Base-by-base conservation (phyloP, 139 green algal genomes). In the Closterium sp. region DNA sequence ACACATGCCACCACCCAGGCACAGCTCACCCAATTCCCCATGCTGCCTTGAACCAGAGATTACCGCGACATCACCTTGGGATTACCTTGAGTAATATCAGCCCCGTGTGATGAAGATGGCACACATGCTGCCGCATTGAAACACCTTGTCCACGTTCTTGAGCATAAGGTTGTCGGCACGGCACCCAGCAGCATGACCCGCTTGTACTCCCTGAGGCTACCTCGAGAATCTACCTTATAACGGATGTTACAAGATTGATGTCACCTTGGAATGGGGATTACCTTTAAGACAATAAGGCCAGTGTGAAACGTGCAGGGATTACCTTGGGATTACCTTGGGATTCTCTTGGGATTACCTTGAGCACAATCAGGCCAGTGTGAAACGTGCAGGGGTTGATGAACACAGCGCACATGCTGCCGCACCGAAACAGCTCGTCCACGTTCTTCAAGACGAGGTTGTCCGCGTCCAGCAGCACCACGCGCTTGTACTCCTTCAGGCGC, bases 321-420 rank as follows among this genome's bases (percentile, higher is more conserved):
- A n/a, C n/a, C n/a, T n/a, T n/a, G n/a, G n/a, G n/a, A n/a, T n/a
- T n/a, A n/a, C n/a, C n/a, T n/a, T n/a, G n/a, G n/a, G n/a, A n/a
- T n/a, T n/a, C n/a, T n/a, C n/a, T n/a, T n/a, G n/a, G n/a, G n/a
- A n/a, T 66, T 16, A 69, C 43, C 43, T 69, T 69, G 0, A 94
- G 83, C 25, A 94, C 91, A 19, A 93, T 43, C 2, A 94, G 43
- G 21, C 91, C 91, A 36, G 91, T 94, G 31, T 94, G 88, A 88
- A 92, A 92, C 2, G 33, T 84, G 33, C 89, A 94, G 6, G 91
- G 91, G 43, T 94, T 85, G 5, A 94, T 92, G 43, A 94, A 94
- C 1, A 92, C 91, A 9, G 91, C 91, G 28, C 91, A 94, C 81
- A 94, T 93, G n/a, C 93, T 90, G 21, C 91, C 91, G 9, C 91